These are phyloP conservation scores for Phytophthora crassamura DNA, from an alignment of 352 stramenopile species.

Conservation along the genomic window DNA sequence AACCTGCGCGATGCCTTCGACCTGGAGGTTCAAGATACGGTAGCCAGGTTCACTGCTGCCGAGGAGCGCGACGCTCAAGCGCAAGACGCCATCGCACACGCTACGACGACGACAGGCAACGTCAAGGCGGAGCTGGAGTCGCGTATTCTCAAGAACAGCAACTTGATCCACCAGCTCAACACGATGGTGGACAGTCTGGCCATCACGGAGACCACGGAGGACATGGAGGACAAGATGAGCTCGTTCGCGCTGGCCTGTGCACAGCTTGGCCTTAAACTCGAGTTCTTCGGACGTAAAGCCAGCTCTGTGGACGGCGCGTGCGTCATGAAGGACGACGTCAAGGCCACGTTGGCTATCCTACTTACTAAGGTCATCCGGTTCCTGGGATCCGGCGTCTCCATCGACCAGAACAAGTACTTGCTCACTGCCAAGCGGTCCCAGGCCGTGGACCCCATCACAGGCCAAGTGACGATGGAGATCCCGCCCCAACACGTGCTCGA, in stretches of 20 bases:
- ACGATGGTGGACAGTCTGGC: constrained; percentile 68
- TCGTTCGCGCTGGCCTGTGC: constrained; percentile 55
- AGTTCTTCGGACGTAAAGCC: constrained; percentile 51
- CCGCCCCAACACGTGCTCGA: constrained; percentile 57
- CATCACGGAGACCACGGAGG: constrained; percentile 60
- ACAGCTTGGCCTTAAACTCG: constrained; percentile 60
- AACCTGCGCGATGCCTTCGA: constrained; percentile 37
- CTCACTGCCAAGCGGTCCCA: constrained; percentile 40
- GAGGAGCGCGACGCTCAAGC: constrained; percentile 36
- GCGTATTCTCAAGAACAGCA: constrained; percentile 55
- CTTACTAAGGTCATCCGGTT: constrained; percentile 67
- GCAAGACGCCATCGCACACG: constrained; percentile 38
- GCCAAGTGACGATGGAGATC: constrained; percentile 51
- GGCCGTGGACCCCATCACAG: constrained; percentile 42
- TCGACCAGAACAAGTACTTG: constrained; percentile 76
- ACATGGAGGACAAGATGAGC: constrained; percentile 66
- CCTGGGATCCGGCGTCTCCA: constrained; percentile 56
- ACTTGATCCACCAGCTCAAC: constrained; percentile 74
- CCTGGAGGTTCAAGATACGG: constrained; percentile 36
- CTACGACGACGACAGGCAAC: constrained; percentile 30
- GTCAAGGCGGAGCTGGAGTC: constrained; percentile 49
- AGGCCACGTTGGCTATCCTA: constrained; percentile 51
- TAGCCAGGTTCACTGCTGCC: constrained; percentile 35
- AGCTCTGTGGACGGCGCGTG: constrained; percentile 18
- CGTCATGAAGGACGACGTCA: constrained; percentile 35